phyloP scores from a whole-genome alignment of 2,329 filamentous ascomycete genomes.

The Fusarium graminum region DNA sequence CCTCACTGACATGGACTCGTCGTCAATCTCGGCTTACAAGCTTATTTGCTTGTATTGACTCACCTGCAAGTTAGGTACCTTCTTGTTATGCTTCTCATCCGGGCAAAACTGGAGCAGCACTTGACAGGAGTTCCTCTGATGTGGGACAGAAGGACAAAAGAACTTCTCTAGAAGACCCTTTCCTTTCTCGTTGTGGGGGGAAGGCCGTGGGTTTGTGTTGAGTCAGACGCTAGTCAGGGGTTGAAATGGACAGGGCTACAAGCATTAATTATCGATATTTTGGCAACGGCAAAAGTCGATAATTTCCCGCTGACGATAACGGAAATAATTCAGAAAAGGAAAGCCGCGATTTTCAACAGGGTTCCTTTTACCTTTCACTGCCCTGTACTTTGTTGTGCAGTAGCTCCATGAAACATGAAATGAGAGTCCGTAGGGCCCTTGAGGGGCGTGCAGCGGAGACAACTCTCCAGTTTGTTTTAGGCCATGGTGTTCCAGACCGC shows the following conservation, averaged over 20 bases:
- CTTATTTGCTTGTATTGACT: slow-evolving; percentile 10
- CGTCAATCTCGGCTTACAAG: slow-evolving; percentile 21
- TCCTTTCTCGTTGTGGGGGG: slow-evolving; percentile 29
- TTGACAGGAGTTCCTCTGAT: slow-evolving; percentile 21
- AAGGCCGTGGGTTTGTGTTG: slow-evolving; percentile 19
- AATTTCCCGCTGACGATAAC: slow-evolving; percentile 32
- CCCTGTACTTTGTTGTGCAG: slow-evolving; percentile 30
- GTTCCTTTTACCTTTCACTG: slow-evolving; percentile 20
- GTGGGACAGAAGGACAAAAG: slow-evolving; percentile 31
- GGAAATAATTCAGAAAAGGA: slow-evolving; percentile 34
- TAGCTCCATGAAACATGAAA: slow-evolving; percentile 8
- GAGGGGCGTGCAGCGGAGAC: slow-evolving; percentile 26
- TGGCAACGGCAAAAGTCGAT: slow-evolving; percentile 18
- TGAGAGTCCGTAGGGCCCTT: background rate
- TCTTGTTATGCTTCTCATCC: slow-evolving; percentile 31
- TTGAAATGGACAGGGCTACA: slow-evolving; percentile 20
- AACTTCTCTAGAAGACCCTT: slow-evolving; percentile 37
- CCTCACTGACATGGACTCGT: background rate
- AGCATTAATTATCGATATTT: slow-evolving; percentile 32
- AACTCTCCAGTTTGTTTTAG: slow-evolving; percentile 1
- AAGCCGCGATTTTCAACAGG: slow-evolving; percentile 25
- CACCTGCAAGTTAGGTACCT: slow-evolving; percentile 14
- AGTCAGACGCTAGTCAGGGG: slow-evolving; percentile 40
- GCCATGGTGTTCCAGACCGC: slow-evolving; percentile 32
- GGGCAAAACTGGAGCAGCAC: slow-evolving; percentile 34